These are phyloP conservation scores for Pseudocercospora eumusae DNA, from an alignment of 2,329 filamentous ascomycete genomes.

Conservation along the genomic window DNA sequence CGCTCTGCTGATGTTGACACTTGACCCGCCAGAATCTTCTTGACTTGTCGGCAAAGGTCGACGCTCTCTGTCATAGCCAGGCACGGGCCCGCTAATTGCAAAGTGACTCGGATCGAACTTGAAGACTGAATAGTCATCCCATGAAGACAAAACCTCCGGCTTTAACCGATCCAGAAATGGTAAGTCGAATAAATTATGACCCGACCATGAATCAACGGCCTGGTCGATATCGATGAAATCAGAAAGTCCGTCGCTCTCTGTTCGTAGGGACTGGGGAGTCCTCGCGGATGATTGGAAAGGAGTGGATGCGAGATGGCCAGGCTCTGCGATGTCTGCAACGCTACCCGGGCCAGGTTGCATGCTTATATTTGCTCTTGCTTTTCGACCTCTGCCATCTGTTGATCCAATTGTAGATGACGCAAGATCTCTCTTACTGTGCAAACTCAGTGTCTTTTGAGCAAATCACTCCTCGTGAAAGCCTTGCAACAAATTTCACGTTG, in stretches of 20 bases:
- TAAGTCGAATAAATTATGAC: not conserved
- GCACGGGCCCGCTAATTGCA: not conserved
- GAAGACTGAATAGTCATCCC: not conserved
- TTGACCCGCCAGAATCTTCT: not conserved
- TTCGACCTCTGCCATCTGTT: not conserved
- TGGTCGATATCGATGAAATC: not conserved
- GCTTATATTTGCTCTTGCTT: not conserved
- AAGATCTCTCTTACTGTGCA: not conserved
- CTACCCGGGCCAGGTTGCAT: not conserved
- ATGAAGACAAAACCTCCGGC: not conserved
- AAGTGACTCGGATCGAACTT: not conserved
- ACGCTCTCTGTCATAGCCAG: not conserved
- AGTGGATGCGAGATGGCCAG: not conserved
- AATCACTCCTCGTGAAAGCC: slow-evolving; percentile 6
- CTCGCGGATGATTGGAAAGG: not conserved
- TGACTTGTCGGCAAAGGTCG: not conserved
- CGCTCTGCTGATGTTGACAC: slow-evolving; percentile 3
- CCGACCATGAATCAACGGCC: not conserved
- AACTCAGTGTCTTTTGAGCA: slow-evolving; percentile 3
- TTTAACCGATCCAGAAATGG: not conserved
- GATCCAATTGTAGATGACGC: not conserved
- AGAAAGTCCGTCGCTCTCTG: not conserved
- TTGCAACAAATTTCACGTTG: not conserved
- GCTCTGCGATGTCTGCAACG: no score
- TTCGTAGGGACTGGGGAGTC: not conserved